phyloP scores from a whole-genome alignment of 192 early-diverging fungal genomes.

The Backusella westeae region DNA sequence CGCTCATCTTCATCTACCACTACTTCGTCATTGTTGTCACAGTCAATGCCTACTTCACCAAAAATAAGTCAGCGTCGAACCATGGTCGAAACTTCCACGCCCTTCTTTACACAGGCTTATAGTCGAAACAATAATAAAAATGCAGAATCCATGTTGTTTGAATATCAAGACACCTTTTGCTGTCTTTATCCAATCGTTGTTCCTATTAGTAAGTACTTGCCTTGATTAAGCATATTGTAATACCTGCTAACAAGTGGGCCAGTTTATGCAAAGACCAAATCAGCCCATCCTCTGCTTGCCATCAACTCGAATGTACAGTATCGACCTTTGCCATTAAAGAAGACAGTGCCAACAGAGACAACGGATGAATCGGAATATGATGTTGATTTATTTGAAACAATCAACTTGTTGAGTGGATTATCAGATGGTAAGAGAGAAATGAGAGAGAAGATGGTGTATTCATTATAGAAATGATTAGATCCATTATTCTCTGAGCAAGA shows the following conservation, averaged over 20 bases:
- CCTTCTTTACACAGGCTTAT: conserved; percentile 48
- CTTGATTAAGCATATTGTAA: too few relatives aligned
- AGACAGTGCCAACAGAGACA: conserved; percentile 14
- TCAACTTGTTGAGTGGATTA: conserved; percentile 52
- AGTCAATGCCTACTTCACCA: conserved; percentile 8
- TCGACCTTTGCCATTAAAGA: conserved; percentile 24
- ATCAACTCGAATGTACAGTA: conserved; percentile 38
- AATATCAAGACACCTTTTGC: conserved; percentile 42
- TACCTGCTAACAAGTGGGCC: too few relatives aligned
- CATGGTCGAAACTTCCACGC: conserved; percentile 11
- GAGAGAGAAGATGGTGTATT: background rate
- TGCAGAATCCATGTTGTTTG: conserved; percentile 33
- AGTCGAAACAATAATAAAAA: conserved; percentile 41
- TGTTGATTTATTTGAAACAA: conserved; percentile 48
- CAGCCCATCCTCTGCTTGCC: conserved; percentile 36
- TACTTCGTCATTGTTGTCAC: background rate
- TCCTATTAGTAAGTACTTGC: conserved; percentile 50
- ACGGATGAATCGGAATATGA: conserved; percentile 46
- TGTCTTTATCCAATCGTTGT: conserved; percentile 50
- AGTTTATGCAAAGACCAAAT: conserved; percentile 41
- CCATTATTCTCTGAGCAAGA: conserved; percentile 12
- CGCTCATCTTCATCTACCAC: conserved; percentile 1
- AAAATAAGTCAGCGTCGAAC: conserved; percentile 12
- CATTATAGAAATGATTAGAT: conserved; percentile 3
- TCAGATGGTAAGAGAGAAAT: conserved; percentile 38